Percentiles rank a stretch among this genome's conserved stretches.
Evolutionary conservation across 352 stramenopile genomes (phyloP).

Genomic region (Nothophytophthora sp.): DNA sequence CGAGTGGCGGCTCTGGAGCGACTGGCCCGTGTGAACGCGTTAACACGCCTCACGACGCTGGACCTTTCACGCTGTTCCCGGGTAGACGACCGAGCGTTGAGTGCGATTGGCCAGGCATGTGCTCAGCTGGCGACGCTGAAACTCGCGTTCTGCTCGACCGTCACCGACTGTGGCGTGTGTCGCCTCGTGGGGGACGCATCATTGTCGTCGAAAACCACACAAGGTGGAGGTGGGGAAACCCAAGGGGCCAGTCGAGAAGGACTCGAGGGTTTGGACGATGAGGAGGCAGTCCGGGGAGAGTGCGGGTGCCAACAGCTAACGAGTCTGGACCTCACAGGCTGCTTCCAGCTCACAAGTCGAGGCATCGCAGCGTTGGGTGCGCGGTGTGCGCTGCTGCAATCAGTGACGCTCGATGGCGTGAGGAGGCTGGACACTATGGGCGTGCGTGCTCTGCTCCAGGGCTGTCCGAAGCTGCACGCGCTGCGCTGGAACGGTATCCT

Average conservation of each 20-base stretch:
- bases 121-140: conserved; percentile 37
- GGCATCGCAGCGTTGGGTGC: conserved; percentile 37
- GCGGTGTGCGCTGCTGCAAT: conserved; percentile 38
- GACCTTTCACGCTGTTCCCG: conserved; percentile 57
- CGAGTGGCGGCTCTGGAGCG: conserved; percentile 42
- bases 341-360: conserved; percentile 61
- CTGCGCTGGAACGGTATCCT: conserved; percentile 64
- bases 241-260: neutral
- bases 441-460: conserved; percentile 25
- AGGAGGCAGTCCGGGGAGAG: conserved; percentile 10
- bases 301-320: conserved; percentile 43
- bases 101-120: conserved; percentile 43
- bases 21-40: conserved; percentile 40
- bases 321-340: conserved; percentile 63
- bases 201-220: conserved; percentile 4
- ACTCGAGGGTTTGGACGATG: conserved; percentile 5
- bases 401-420: conserved; percentile 62
- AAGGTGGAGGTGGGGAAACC: too few species aligned
- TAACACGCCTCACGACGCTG: conserved; percentile 36
- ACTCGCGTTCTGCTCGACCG: conserved; percentile 50
- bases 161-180: conserved; percentile 56
- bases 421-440: conserved; percentile 38
- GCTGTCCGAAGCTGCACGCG: conserved; percentile 39
- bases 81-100: conserved; percentile 56
- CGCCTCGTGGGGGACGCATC: conserved; percentile 39